A percentile compares a stretch with the other conserved stretches of the same genome.
Evolutionary conservation across 2,329 filamentous ascomycete genomes (phyloP).

Genomic region (Akanthomyces dipterigenus): DNA sequence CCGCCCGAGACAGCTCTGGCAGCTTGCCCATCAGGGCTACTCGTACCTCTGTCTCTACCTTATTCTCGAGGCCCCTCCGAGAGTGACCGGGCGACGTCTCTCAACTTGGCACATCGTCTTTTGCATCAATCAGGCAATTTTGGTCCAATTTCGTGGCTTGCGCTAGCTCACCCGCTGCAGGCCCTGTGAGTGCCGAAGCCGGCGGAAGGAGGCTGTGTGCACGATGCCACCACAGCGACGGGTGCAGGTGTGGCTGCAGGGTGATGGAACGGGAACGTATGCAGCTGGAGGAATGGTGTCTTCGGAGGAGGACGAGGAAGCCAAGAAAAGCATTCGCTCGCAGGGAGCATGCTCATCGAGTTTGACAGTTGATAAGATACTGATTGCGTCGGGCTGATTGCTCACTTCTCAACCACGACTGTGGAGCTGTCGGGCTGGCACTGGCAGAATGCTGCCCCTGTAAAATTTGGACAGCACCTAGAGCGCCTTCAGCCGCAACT

Average conservation of each 20-base stretch:
- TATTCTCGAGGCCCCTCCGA: background rate
- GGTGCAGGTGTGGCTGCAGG: conserved; percentile 4
- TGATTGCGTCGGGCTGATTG: background rate
- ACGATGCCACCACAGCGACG: background rate
- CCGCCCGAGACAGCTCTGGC: background rate
- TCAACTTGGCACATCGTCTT: background rate
- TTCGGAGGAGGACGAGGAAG: too few species aligned
- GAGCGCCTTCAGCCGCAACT: background rate
- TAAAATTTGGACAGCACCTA: background rate
- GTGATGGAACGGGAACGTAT: background rate
- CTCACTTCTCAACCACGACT: background rate
- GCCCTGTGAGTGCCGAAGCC: background rate
- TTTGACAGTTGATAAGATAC: background rate
- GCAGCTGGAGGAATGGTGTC: background rate
- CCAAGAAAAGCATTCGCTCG: too few species aligned
- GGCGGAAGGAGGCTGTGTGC: background rate
- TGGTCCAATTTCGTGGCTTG: conserved; percentile 4
- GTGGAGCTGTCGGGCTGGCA: background rate
- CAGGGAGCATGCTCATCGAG: background rate
- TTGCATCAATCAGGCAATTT: background rate
- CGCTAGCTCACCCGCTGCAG: background rate
- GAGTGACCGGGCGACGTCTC: background rate
- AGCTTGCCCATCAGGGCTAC: background rate
- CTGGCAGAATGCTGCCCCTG: background rate
- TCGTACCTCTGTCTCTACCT: too few species aligned